phyloP scores from a whole-genome alignment of 139 green algal genomes.

The Chlamydomonas sp. region DNA sequence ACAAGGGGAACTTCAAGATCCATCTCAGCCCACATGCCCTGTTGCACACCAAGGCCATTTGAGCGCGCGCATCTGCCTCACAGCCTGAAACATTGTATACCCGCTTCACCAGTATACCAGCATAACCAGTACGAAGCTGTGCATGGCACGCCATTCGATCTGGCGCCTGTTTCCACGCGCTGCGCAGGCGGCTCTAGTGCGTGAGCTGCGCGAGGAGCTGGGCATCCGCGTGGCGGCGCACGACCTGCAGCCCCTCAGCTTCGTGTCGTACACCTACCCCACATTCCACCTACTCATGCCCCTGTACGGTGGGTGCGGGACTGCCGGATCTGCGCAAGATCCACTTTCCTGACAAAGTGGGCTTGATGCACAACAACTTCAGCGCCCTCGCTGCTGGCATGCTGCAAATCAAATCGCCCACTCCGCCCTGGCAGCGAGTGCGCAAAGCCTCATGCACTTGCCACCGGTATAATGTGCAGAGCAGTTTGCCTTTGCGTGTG shows the following conservation, averaged over 20 bases:
- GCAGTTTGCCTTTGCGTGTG: background rate
- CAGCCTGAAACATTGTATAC: background rate
- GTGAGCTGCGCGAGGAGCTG: conserved; percentile 81
- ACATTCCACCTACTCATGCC: conserved; percentile 74
- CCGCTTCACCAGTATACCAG: background rate
- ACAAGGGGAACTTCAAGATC: too few relatives aligned
- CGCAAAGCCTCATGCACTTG: too few relatives aligned
- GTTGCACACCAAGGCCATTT: background rate
- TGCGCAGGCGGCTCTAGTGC: conserved; percentile 64
- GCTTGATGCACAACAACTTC: background rate
- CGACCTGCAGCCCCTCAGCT: conserved; percentile 57
- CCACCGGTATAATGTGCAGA: background rate
- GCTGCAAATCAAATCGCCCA: background rate
- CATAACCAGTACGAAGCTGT: background rate
- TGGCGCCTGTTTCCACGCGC: conserved; percentile 7
- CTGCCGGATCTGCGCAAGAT: background rate
- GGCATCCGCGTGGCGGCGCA: conserved; percentile 49
- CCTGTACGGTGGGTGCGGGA: conserved; percentile 55
- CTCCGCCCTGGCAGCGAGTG: too few relatives aligned
- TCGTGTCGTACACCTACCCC: conserved; percentile 61
- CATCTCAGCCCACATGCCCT: too few relatives aligned
- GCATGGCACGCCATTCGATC: conserved; percentile 61
- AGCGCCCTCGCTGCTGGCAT: background rate
- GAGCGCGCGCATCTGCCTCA: background rate
- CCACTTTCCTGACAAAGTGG: background rate